Evolutionary conservation across 306 rosid species (phyloP), one percentile per base, ranked within the genome.

Genomic region (Boehmeria nivea): DNA sequence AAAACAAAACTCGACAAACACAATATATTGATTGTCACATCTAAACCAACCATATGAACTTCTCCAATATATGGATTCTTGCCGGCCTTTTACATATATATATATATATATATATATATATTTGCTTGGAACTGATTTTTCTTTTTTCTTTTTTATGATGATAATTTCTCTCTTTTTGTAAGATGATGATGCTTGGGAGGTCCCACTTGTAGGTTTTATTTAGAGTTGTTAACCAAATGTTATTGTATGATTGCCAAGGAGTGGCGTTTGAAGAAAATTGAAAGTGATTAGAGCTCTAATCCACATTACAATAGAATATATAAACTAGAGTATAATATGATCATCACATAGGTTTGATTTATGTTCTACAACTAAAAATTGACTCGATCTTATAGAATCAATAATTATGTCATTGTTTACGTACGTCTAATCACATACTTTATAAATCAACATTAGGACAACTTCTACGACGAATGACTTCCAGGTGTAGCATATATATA

Each of bases 211-310:
- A 7, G 53, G 42, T 22, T 61, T 56, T 54, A 55, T 57, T 62
- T 16, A 54, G 53, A 61, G 58, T 62, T 60, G 57, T 44, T 61
- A 37, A 47, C 39, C 47, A 47, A 61, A 69, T 54, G 21, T 2
- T 34, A 18, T 46, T 57, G 57, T 31, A 47, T 66, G 52, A 57
- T 37, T 57, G 51, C 9, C 24, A 15, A 22, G 57, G 42, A 38
- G 13, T 57, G 65, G 39, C 24, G 50, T 67, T 39, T 37, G 51
- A 59, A 28, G 31, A 38, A 58, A 14, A 37, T 25, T 47, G 3
- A 12, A 39, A 18, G 56, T 16, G 48, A 59, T 10, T 57, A 48
- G 25, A 44, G 21, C n/a, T 36, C 25, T 56, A 50, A 31, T 44
- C 58, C 51, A 21, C 43, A 28, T 19, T 4, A 34, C 18, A 27